These are phyloP conservation scores for Antitrichia curtipendula DNA, from an alignment of 225 moss, liverwort and hornwort genomes.

Conservation along the genomic window DNA sequence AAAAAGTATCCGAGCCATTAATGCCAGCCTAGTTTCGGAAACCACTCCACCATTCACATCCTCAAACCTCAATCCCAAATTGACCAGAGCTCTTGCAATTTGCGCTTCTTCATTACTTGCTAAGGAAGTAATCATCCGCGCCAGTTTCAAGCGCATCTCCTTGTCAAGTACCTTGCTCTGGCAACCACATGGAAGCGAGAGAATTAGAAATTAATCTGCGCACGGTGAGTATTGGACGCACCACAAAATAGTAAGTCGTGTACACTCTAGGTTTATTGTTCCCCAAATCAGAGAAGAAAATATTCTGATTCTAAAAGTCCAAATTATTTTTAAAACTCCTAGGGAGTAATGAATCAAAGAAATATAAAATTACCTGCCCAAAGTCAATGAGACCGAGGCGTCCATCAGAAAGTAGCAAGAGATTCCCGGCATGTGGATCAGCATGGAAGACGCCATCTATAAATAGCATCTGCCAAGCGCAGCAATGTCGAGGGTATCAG, in stretches of 20 bases:
- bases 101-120: constrained; percentile 50
- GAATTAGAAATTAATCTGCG: background rate
- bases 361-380: constrained; percentile 51
- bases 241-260: background rate
- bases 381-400: constrained; percentile 88
- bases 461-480: constrained; percentile 62
- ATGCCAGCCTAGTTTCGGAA: constrained; percentile 57
- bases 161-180: constrained; percentile 87
- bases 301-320: background rate
- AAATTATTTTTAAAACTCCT: background rate
- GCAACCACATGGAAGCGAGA: background rate
- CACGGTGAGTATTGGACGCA: background rate
- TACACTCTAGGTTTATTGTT: background rate
- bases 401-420: constrained; percentile 80
- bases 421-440: constrained; percentile 97
- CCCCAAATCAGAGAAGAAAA: background rate
- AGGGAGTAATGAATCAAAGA: background rate
- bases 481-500: constrained; percentile 1
- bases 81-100: constrained; percentile 58
- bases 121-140: constrained; percentile 60
- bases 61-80: constrained; percentile 82
- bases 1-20: constrained; percentile 89
- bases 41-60: constrained; percentile 72
- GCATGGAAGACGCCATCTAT: constrained; percentile 96
- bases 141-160: constrained; percentile 59